Evolutionary conservation across 495 filamentous ascomycete genomes (phyloP), one percentile per base, ranked within the genome.

Genomic region (Aspergillus sclerotioniger): DNA sequence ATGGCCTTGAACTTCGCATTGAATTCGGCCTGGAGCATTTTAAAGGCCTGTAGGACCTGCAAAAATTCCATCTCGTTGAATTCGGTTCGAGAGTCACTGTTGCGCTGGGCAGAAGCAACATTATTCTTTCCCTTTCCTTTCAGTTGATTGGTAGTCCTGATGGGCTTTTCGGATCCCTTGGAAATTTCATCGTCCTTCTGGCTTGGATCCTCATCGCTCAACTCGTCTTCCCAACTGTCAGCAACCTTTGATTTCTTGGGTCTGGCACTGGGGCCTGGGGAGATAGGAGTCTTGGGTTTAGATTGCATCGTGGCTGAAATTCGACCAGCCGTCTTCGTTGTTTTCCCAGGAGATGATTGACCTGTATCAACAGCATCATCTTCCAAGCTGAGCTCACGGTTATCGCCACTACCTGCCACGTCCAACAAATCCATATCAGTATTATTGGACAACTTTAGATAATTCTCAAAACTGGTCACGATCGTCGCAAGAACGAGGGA

Each of bases 401-500:
- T 19, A 29, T 71, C 62, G 3, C 62, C 67, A 19, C 60, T 51
- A 7, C 59, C 66, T 21, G 50, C 54, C 1, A 57, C 44, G 39
- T 59, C 61, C n/a, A 67, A 43, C 44, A 67, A 44, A 20, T 71
- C 63, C 6, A 52, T 17, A 19, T 63, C 60, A 0, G 43, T 33
- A 2, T 55, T 41, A 3, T 58, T 46, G 13, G 54, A 35, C 4
- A 60, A 52, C 12, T 62, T 61, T 10, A 71, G 50, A 31, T 64
- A 68, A 8, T 63, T 65, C 53, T 61, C 56, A 3, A 65, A 31
- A 15, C 48, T 54, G 16, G 62, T 59, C 7, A 84, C 69, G 37
- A 91, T 85, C 0, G 86, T 89, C 0, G 83, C 86, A 0, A 92
- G 66, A 0, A 90, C 76, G 19, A 90, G 72, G 17, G 84, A 88